Evolutionary conservation across 495 filamentous ascomycete genomes (phyloP).

Genomic region (Parathielavia appendiculata): DNA sequence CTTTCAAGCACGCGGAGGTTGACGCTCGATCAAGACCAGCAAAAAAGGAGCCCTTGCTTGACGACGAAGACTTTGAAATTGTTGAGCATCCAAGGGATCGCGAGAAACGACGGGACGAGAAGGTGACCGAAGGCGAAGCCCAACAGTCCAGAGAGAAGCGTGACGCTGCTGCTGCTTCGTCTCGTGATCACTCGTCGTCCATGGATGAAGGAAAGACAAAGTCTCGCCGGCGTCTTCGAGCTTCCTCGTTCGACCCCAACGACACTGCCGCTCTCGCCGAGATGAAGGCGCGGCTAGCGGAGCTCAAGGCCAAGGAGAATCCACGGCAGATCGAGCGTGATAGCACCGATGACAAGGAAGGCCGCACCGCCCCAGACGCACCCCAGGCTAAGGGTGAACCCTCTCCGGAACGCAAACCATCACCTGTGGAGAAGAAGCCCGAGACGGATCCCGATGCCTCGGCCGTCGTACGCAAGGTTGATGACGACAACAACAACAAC

Average conservation of each 20-base stretch:
- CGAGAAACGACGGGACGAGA: slow-evolving; percentile 22
- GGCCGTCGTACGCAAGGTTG: slow-evolving; percentile 29
- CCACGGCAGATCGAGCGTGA: slow-evolving; percentile 6
- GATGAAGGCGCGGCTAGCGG: slow-evolving; percentile 44
- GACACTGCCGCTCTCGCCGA: slow-evolving; percentile 44
- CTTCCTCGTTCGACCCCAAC: slow-evolving; percentile 47
- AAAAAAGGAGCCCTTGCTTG: slow-evolving; percentile 28
- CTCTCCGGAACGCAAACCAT: slow-evolving; percentile 24
- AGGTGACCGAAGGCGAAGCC: slow-evolving; percentile 23
- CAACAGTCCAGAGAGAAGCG: slow-evolving; percentile 19
- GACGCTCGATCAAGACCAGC: slow-evolving; percentile 18
- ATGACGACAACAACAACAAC: slow-evolving; percentile 23
- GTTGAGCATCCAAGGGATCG: slow-evolving; percentile 32
- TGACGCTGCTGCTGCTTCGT: slow-evolving; percentile 11
- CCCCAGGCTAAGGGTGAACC: slow-evolving; percentile 24
- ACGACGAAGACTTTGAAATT: slow-evolving; percentile 36
- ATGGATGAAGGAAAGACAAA: slow-evolving; percentile 26
- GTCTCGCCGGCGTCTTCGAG: slow-evolving; percentile 31
- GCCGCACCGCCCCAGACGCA: slow-evolving; percentile 17
- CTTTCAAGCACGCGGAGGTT: slow-evolving; percentile 13
- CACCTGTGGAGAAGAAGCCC: slow-evolving; percentile 21
- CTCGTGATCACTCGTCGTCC: slow-evolving; percentile 22
- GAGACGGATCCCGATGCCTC: slow-evolving; percentile 25
- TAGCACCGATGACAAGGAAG: slow-evolving; percentile 33
- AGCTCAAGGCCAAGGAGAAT: slow-evolving; percentile 19